Evolutionary conservation across 352 stramenopile species (phyloP), one percentile per base, ranked within the genome.

Genomic region (Globisporangium echinulatum): DNA sequence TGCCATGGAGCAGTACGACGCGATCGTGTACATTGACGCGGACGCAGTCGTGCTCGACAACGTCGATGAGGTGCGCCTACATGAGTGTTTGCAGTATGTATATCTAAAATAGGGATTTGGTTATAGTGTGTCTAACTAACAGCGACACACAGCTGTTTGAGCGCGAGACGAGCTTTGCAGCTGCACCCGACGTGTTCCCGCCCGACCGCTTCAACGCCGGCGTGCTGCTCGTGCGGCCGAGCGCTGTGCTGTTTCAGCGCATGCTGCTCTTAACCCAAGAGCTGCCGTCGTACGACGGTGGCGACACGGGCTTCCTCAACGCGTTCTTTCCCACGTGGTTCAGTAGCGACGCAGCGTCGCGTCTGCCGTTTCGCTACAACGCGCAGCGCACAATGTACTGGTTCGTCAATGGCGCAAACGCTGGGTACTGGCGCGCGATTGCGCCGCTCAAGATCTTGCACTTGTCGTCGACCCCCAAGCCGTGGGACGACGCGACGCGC

Each of bases 261-360:
- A 76, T 96, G 68, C 59, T 90, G 44, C 49, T 46, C 33, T 60
- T 84, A 39, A 57, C 67, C 11, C 64, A 67, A 49, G 37, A 62
- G 7, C 59, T 89, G 6, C 66, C 63, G 38, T 91, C 79, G 4
- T 88, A 92, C 59, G 86, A 95, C 62, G 83, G 79, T 10, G 81
- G 67, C 39, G 85, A 94, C 66, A 94, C 82, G 38, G 87, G 85
- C 36, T 96, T 94, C 62, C 70, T 96, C 17, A 96, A 96, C 64
- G 69, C 68, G 14, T 94, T 87, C 62, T 96, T 92, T 59, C 63
- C 71, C 13, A 69, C 75, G 52, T 96, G 87, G 87, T 92, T 73
- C 55, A 54, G 52, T 36, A 60, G 64, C 15, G 75, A 85, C 54
- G 68, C 72, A 25, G 58, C 69, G 0, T 78, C 74, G 7, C 70